Evolutionary conservation across 1,284 basidiomycete genomes (phyloP), one percentile per base, ranked within the genome.

Genomic region (Dichomitus squalens): DNA sequence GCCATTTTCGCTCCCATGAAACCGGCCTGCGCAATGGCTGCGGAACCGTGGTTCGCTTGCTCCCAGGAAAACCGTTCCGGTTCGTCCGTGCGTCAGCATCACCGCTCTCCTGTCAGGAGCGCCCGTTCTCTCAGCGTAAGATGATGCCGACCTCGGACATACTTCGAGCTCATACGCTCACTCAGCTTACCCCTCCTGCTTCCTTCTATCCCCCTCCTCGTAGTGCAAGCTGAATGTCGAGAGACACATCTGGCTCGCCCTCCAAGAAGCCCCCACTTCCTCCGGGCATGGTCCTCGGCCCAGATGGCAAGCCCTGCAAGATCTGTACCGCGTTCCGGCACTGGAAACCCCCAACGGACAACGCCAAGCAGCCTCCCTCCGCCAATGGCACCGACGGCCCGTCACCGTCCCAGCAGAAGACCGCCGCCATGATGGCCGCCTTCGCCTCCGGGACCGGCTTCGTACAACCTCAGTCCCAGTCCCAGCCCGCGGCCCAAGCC

Each of bases 281-380:
- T 1, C 89, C 90, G 2, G 94, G 93, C 1, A 86, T 93, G 77
- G 83, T 96, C 55, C 76, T 97, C 59, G 95, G 92, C 2, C 90
- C 92, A 27, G 92, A 97, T 65, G 95, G 95, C 23, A 96, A 95
- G 74, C 93, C 92, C 0, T 98, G 95, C 80, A 96, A 93, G 76
- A 87, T 91, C 36, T 95, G 94, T 72, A 92, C 87, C 50, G 87
- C 90, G 41, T 92, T 91, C 76, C 84, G 86, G 44, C 76, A 88
- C 70, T 94, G 88, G 87, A 83, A 79, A 61, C 81, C 87, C 58
- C 64, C 68, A 63, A 58, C 77, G 68, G 64, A 76, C 65, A 49
- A 61, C 50, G 29, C 55, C 21, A 49, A 54, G 48, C 52, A 41
- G 61, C 70, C 71, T 18, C 48, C 51, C n/a, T 41, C 49, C 18